Evolutionary conservation across 129 eudicot species (phyloP), one percentile per base, ranked within the genome.

Genomic region (Artemisia annua): DNA sequence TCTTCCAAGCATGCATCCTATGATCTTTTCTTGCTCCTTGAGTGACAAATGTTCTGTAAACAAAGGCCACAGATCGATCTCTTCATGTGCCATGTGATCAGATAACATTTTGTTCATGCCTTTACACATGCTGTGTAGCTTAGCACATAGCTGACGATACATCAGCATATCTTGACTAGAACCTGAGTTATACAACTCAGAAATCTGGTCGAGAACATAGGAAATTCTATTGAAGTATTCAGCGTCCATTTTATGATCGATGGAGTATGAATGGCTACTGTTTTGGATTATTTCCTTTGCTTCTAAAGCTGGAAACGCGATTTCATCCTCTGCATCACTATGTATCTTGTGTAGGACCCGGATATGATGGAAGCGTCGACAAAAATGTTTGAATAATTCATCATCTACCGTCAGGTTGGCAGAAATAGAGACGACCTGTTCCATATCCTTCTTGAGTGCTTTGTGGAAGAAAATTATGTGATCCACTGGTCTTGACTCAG

Each of bases 301-400:
- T 81, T 94, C 97, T 61, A 94, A 74, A 69, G 89, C 92, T n/a
- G 99, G 99, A 74, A 94, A 94, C 19, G 92, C 93, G 20, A 90
- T 76, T 50, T 83, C 87, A 73, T 90, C 96, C 84, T 90, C 96
- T 12, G 96, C 80, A 35, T 86, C 85, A 58, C 96, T 86, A 62
- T 94, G 97, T 58, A 80, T 80, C 62, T 88, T 84, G 77, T 86
- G 83, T 39, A 94, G 61, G 62, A 75, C 66, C 10, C 72, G 83
- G 53, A 94, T 14, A 70, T 81, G 85, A 71, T 80, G 84, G 75
- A 88, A 94, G n/a, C 83, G 83, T 50, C 63, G 81, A 61, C 70
- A 67, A 64, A 90, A 90, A 48, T 90, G 87, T 32, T 81, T 19
- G 32, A 94, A 74, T 22, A 75, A 69, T 68, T 67, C 82, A 16